These are phyloP conservation scores for Vararia minispora DNA, from an alignment of 768 basidiomycete genomes.

Conservation along the genomic window DNA sequence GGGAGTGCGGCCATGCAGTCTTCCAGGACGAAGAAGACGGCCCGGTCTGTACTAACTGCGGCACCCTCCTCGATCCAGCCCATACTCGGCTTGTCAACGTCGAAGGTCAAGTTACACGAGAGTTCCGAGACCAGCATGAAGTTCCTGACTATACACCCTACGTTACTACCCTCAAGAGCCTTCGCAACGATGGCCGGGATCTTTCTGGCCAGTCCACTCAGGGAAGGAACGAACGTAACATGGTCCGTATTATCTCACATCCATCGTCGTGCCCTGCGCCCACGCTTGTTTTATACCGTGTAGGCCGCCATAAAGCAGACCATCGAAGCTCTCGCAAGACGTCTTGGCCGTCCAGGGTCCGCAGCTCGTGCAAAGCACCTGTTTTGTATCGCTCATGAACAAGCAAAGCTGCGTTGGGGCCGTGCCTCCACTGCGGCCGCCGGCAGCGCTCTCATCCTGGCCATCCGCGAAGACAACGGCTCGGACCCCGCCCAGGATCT, in stretches of 20 bases:
- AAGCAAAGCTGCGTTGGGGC: slow-evolving; percentile 58
- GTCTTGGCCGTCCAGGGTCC: slow-evolving; percentile 47
- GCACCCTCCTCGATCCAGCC: slow-evolving; percentile 52
- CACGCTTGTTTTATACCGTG: too few relatives aligned
- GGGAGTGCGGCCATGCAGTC: slow-evolving; percentile 40
- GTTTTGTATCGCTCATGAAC: slow-evolving; percentile 57
- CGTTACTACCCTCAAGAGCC: slow-evolving; percentile 31
- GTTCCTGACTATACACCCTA: too few relatives aligned
- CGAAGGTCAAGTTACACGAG: too few relatives aligned
- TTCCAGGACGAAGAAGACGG: slow-evolving; percentile 47
- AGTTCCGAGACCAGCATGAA: too few relatives aligned
- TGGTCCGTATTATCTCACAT: slow-evolving; percentile 26
- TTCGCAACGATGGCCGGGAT: slow-evolving; percentile 44
- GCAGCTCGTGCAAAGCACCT: slow-evolving; percentile 55
- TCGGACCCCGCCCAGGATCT: slow-evolving; percentile 61
- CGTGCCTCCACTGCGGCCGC: slow-evolving; percentile 57
- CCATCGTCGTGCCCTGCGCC: slow-evolving; percentile 1
- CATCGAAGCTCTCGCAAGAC: slow-evolving; percentile 48
- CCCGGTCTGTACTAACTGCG: slow-evolving; percentile 59
- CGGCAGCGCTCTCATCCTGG: slow-evolving; percentile 58
- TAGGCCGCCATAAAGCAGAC: slow-evolving; percentile 56
- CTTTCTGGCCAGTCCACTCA: slow-evolving; percentile 58
- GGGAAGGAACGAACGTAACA: slow-evolving; percentile 51
- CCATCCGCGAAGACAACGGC: slow-evolving; percentile 59
- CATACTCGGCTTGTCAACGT: too few relatives aligned